phyloP scores from a whole-genome alignment of 352 stramenopile genomes.

The Phytophthora colocasiae region DNA sequence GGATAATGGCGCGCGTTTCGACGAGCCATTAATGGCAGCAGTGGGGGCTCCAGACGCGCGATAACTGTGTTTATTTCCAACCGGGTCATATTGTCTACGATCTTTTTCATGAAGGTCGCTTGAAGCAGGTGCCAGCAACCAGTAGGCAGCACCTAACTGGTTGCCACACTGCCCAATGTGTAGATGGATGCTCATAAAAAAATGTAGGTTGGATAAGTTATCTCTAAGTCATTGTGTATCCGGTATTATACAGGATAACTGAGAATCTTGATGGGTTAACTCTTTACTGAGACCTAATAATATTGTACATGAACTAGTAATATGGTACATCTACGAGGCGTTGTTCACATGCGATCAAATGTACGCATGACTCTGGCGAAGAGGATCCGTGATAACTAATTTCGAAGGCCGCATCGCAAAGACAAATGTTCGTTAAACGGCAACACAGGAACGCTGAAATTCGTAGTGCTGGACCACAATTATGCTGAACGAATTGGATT shows the following conservation, averaged over 20 bases:
- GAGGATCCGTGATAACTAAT: no score
- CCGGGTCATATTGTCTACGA: neutral
- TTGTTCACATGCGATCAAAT: no score
- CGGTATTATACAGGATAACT: no score
- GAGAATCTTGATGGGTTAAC: no score
- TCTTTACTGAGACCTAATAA: no score
- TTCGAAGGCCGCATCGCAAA: neutral
- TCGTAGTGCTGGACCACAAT: neutral
- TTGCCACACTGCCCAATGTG: conserved; percentile 84
- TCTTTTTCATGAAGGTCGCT: neutral
- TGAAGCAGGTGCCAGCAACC: conserved; percentile 44
- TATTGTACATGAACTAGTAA: no score
- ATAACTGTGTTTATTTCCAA: conserved; percentile 7
- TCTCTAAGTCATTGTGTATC: no score
- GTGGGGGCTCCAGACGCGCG: neutral
- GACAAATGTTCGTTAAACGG: conserved; percentile 2
- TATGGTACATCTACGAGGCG: no score
- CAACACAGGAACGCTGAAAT: neutral
- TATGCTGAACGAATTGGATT: no score
- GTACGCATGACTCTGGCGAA: no score
- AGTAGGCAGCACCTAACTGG: conserved; percentile 80
- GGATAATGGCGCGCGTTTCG: conserved; percentile 24
- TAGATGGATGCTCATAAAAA: conserved; percentile 63
- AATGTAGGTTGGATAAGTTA: neutral
- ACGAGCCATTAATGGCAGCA: conserved; percentile 4